Evolutionary conservation across 2,329 filamentous ascomycete species (phyloP).

Genomic region (Coniella lustricola): DNA sequence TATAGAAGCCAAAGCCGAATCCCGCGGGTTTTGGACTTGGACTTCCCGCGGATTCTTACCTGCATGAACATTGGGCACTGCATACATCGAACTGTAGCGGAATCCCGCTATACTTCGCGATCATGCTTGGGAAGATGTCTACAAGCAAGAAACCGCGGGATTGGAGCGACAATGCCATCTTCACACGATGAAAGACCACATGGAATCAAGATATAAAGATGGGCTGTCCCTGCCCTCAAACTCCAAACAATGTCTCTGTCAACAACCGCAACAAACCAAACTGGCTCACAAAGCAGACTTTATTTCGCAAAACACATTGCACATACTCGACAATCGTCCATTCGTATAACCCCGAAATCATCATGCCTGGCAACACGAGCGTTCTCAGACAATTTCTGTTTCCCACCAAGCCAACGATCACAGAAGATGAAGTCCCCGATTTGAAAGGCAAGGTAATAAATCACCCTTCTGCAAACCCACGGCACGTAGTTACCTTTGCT

Average conservation of each 20-base stretch:
- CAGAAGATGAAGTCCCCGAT: not conserved
- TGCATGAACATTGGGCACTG: not conserved
- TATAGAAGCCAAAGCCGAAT: not conserved
- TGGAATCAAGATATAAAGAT: not conserved
- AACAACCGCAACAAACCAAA: not conserved
- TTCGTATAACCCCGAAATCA: not conserved
- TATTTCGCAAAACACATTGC: not conserved
- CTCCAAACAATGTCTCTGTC: not conserved
- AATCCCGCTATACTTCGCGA: not conserved
- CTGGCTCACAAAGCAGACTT: not conserved
- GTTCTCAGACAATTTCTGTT: not conserved
- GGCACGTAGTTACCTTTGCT: too few relatives aligned
- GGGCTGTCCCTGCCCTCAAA: not conserved
- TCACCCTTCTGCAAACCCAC: too few relatives aligned
- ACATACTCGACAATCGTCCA: not conserved
- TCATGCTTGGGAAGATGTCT: not conserved
- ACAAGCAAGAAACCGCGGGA: not conserved
- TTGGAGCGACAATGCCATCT: not conserved
- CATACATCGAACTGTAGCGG: too few relatives aligned
- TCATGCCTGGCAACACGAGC: not conserved
- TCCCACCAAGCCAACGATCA: conserved; percentile 1
- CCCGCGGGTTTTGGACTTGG: not conserved
- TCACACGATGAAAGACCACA: not conserved
- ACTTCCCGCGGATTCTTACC: not conserved
- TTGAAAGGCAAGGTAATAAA: not conserved